phyloP scores from a whole-genome alignment of 2,329 filamentous ascomycete genomes.

The Aspergillus proliferans region DNA sequence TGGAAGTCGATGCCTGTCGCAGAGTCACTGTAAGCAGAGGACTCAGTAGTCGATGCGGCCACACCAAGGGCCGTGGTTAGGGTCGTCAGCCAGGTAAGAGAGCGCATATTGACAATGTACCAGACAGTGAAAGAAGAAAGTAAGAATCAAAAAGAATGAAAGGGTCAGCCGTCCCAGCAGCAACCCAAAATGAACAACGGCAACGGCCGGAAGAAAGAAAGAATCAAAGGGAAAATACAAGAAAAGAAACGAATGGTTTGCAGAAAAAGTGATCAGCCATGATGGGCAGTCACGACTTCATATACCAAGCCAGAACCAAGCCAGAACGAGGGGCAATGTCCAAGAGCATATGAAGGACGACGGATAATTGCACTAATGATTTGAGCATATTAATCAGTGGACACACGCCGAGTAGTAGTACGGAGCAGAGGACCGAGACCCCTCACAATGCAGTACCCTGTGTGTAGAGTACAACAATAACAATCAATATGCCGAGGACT shows the following conservation, averaged over 20 bases:
- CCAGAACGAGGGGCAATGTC: neutral
- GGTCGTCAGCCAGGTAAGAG: slow-evolving; percentile 7
- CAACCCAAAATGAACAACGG: slow-evolving; percentile 9
- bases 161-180: slow-evolving; percentile 11
- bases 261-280: neutral
- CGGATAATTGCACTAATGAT: slow-evolving; percentile 7
- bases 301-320: neutral
- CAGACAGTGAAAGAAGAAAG: slow-evolving; percentile 7
- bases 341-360: slow-evolving; percentile 3
- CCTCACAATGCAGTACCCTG: too few species aligned
- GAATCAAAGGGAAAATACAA: neutral
- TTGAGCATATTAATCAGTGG: slow-evolving; percentile 11
- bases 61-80: slow-evolving; percentile 10
- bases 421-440: too few species aligned
- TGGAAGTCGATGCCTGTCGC: slow-evolving; percentile 12
- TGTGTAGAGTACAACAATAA: too few species aligned
- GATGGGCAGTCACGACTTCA: neutral
- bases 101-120: slow-evolving; percentile 7
- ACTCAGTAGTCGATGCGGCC: slow-evolving; percentile 7
- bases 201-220: slow-evolving; percentile 2
- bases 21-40: slow-evolving; percentile 12
- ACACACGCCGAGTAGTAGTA: neutral
- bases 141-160: slow-evolving; percentile 1
- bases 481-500: too few species aligned
- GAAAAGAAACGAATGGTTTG: neutral